A percentile compares a stretch with the other conserved stretches of the same genome.
Conservation (phyloP, 2,329 filamentous ascomycete species). For the Madurella mycetomatis region DNA sequence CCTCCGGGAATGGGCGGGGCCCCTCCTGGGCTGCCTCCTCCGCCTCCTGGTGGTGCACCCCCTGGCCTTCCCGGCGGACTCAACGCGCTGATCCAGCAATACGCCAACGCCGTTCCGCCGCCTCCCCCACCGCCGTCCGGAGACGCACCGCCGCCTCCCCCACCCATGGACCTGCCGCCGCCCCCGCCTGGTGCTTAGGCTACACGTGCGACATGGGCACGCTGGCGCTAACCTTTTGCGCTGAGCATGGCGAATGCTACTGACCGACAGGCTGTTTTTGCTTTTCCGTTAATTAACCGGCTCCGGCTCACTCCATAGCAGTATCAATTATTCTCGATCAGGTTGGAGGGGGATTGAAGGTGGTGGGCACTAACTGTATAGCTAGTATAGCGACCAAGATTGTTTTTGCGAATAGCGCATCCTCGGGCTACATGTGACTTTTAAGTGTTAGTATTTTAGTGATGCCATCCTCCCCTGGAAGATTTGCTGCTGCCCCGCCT, state of each 20-base stretch:
- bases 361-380: slow-evolving; percentile 21
- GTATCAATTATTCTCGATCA: neutral
- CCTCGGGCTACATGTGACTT: neutral
- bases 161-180: slow-evolving; percentile 35
- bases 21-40: slow-evolving; percentile 31
- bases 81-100: slow-evolving; percentile 65
- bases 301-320: slow-evolving; percentile 10
- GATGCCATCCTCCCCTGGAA: neutral
- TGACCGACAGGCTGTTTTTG: slow-evolving; percentile 24
- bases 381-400: slow-evolving; percentile 8
- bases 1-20: slow-evolving; percentile 49
- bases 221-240: slow-evolving; percentile 7
- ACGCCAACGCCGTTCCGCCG: slow-evolving; percentile 30
- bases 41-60: slow-evolving; percentile 37
- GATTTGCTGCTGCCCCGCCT: neutral
- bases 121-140: slow-evolving; percentile 33
- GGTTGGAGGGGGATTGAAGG: slow-evolving; percentile 1
- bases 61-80: slow-evolving; percentile 54
- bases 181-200: slow-evolving; percentile 31
- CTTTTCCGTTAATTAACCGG: slow-evolving; percentile 8
- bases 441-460: neutral
- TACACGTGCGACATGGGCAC: slow-evolving; percentile 25
- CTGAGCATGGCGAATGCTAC: slow-evolving; percentile 16
- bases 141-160: slow-evolving; percentile 34
- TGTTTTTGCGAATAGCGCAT: slow-evolving; percentile 2